Evolutionary conservation across 164 flowering plant species (phyloP), one percentile per base, ranked within the genome.

Genomic region (Dillenia suffruticosa): DNA sequence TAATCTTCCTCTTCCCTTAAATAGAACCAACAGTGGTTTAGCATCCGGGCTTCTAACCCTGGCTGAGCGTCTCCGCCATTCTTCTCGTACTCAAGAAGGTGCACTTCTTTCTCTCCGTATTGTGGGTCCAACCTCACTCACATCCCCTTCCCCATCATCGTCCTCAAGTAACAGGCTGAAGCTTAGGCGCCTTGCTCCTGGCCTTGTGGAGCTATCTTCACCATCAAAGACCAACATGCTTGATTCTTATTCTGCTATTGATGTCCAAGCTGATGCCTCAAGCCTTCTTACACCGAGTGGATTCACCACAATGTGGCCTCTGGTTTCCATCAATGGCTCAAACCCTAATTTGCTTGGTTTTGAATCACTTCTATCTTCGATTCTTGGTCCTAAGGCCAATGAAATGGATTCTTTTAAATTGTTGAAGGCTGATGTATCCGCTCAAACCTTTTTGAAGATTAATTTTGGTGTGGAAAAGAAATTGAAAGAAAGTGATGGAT

Each of bases 171-270:
- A 73, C 72, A 82, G 63, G 74, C 91, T 91, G 46, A 91, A 88
- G 76, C 96, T 94, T 12, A 94, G 86, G 67, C 95, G 94, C 17
- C 83, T 91, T 10, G 99, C 92, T 0, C 97, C 95, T 2, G 97
- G 97, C 12, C 94, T 85, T 1, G 90, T 94, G 55, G 96, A 94
- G 71, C 66, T 94, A 43, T 91, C 97, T 5, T 87, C 89, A 0
- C 79, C 74, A 4, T 69, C 81, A 2, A 81, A 78, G 51, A 50
- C 67, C 24, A 75, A 73, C 58, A 54, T 74, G 10, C 44, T 63
- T 45, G 77, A 73, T 13, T 53, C 75, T 54, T 46, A 74, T 13
- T 48, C 86, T 15, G 19, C 78, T 12, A 1, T 80, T 54, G 70
- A 71, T 65, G 74, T 72, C 32, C 74, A 74, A 15, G 77, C 65